Percentiles rank a stretch among this genome's conserved stretches.
Evolutionary conservation across 1,284 basidiomycete species (phyloP).

Genomic region (Amylostereum areolatum): DNA sequence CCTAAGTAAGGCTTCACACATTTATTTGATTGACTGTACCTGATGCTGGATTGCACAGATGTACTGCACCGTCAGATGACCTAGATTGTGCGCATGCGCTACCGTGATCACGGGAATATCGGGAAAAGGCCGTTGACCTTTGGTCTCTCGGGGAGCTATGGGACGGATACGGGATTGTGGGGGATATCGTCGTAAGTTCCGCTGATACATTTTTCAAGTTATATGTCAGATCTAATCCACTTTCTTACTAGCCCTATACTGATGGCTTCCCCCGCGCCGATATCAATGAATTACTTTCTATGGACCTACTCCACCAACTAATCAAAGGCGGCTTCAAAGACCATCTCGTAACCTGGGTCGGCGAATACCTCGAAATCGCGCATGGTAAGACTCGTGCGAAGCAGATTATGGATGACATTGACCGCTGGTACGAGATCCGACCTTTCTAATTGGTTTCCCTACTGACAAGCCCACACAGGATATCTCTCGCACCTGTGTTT

Average conservation of each 20-base stretch:
- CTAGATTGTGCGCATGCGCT: not conserved
- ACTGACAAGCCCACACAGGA: not conserved
- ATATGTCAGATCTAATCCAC: no score
- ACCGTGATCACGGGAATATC: no score
- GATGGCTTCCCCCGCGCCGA: constrained; percentile 25
- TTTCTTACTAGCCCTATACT: constrained; percentile 30
- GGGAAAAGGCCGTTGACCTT: no score
- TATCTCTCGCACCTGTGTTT: constrained; percentile 1
- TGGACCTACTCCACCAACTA: constrained; percentile 33
- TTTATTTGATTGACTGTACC: not conserved
- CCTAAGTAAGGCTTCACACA: constrained; percentile 5
- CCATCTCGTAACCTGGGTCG: constrained; percentile 29
- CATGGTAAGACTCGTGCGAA: constrained; percentile 13
- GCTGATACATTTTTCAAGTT: no score
- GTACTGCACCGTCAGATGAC: not conserved
- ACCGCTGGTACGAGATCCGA: constrained; percentile 24
- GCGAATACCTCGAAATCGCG: constrained; percentile 18
- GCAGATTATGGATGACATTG: constrained; percentile 25
- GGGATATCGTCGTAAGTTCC: no score
- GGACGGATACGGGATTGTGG: no score
- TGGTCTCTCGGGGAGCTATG: no score
- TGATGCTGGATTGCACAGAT: not conserved
- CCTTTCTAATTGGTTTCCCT: not conserved
- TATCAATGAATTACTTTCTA: constrained; percentile 27
- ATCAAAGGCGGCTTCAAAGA: constrained; percentile 34